These are phyloP conservation scores for Boletus pseudo-olivaceus DNA, from an alignment of 768 basidiomycete genomes.

Conservation along the genomic window DNA sequence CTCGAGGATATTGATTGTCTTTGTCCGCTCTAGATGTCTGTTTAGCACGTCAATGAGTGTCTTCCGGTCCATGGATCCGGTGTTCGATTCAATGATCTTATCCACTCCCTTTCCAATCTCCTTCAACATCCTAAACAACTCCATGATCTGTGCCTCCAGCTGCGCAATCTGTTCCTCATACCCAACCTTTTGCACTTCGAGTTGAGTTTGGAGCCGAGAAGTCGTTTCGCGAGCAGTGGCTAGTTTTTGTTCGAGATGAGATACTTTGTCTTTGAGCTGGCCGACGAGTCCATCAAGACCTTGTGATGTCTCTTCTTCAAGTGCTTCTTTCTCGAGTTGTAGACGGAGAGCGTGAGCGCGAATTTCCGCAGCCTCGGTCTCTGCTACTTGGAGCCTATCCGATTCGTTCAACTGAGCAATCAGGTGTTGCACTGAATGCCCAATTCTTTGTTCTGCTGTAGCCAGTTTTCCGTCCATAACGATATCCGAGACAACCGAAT, in stretches of 20 bases:
- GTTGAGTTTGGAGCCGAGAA: conserved; percentile 67
- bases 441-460: conserved; percentile 81
- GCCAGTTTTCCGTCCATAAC: conserved; percentile 89
- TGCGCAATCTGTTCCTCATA: conserved; percentile 87
- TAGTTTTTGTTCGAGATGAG: conserved; percentile 73
- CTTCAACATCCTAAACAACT: conserved; percentile 90
- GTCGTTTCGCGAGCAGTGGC: conserved; percentile 75
- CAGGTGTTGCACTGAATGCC: conserved; percentile 84
- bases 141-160: conserved; percentile 89
- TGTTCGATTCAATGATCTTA: conserved; percentile 61
- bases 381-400: conserved; percentile 74
- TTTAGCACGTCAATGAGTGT: conserved; percentile 77
- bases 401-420: conserved; percentile 89
- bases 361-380: conserved; percentile 71
- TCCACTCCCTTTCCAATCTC: conserved; percentile 78
- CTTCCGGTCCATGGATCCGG: conserved; percentile 70
- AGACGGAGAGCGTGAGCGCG: conserved; percentile 60
- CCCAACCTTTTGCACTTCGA: conserved; percentile 69
- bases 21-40: conserved; percentile 76
- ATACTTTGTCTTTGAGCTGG: conserved; percentile 66
- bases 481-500: conserved; percentile 84
- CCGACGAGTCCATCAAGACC: conserved; percentile 85
- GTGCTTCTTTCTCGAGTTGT: conserved; percentile 75
- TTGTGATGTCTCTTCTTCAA: conserved; percentile 79
- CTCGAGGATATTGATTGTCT: conserved; percentile 84